Evolutionary conservation across 257 asterid species (phyloP).

Genomic region (Leptodermis oblonga): DNA sequence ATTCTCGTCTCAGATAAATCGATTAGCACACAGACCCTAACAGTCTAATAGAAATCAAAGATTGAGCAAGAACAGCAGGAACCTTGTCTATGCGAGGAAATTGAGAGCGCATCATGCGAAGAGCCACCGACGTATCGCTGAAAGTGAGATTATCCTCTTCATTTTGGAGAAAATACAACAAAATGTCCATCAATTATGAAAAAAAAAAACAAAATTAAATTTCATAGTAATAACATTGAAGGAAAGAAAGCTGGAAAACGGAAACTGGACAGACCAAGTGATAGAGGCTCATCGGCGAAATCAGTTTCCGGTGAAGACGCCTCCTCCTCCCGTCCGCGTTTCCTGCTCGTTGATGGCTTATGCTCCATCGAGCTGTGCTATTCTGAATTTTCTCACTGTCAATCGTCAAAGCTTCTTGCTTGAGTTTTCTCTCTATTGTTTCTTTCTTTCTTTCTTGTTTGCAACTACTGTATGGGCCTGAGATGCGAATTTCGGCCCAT

Average conservation of each 20-base stretch:
- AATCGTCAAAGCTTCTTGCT: background rate
- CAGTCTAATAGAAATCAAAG: background rate
- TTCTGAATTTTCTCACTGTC: background rate
- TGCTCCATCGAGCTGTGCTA: slow-evolving; percentile 10
- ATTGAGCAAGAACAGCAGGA: background rate
- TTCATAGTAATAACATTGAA: too few relatives aligned
- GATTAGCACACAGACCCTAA: background rate
- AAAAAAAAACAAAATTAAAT: background rate
- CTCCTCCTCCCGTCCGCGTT: slow-evolving; percentile 48
- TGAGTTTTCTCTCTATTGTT: background rate
- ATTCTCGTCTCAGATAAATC: background rate
- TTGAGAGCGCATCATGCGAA: slow-evolving; percentile 91
- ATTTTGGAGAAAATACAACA: background rate
- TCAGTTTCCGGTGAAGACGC: slow-evolving; percentile 26
- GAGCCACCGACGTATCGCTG: slow-evolving; percentile 83
- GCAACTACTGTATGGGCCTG: background rate
- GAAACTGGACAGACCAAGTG: slow-evolving; percentile 34
- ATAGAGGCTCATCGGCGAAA: slow-evolving; percentile 23
- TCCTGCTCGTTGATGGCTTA: slow-evolving; percentile 55
- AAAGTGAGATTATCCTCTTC: slow-evolving; percentile 63
- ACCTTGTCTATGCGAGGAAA: slow-evolving; percentile 78
- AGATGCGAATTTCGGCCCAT: too few relatives aligned
- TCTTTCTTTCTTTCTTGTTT: background rate
- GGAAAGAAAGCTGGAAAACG: background rate
- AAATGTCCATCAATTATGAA: background rate